Base-by-base conservation (phyloP, 108 stramenopile genomes). In the Aurantiochytrium sp. region DNA sequence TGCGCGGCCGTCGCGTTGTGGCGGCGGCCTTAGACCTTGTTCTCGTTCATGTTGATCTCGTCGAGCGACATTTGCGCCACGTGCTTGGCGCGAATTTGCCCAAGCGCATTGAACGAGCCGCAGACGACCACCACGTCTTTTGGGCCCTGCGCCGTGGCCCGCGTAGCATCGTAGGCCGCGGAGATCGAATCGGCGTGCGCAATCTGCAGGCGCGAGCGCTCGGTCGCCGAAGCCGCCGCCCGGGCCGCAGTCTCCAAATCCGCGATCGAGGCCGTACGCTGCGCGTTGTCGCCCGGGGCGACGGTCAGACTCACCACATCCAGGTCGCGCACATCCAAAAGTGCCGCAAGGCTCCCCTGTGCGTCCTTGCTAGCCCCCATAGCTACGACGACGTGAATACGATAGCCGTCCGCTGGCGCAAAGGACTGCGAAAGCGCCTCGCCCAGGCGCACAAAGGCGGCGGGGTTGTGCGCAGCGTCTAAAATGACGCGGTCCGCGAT, bases 401-500 rank as follows among this genome's bases (percentile, higher is more conserved):
- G 8, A 10, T 34, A 65, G 22, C 59, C 59, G 0, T 17, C 39
- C 15, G 39, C 6, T 6, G n/a, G 12, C 10, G 73, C 19, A 48
- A 48, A 81, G 12, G n/a, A 24, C 21, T 42, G 39, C 24, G 45
- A 6, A 15, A 81, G 73, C 12, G 10, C 42, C 17, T 48, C 73
- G 27, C 45, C 45, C 6, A 81, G 73, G 17, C 45, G 73, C 21
- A 42, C 19, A 41, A 81, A 81, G 19, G 73, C 73, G 3, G 39
- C 73, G 6, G 73, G 73, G 30, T 81, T 81, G 32, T 81, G 73
- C n/a, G 73, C 73, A 81, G 42, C 73, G 45, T 81, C 73, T 21
- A 81, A 24, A 6, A 81, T 24, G 45, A 81, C 42, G n/a, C 73
- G 73, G 8, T 81, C 45, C 12, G 39, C n/a, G 24, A 48, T 24